Evolutionary conservation across 352 stramenopile species (phyloP).

Genomic region (Plasmopara halstedii): DNA sequence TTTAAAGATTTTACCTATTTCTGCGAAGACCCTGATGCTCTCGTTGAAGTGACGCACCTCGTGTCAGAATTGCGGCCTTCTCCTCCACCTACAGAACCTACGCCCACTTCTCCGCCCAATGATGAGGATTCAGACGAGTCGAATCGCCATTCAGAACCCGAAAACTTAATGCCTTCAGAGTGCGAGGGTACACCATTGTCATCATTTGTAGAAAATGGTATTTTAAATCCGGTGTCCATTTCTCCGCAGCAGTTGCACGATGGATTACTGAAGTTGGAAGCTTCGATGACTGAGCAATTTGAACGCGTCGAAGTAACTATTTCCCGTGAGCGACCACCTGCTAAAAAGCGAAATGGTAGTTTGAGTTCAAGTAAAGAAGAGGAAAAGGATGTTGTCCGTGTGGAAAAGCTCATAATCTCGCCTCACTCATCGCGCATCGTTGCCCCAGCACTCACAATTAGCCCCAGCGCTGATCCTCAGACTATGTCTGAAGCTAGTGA

Average conservation of each 20-base stretch:
- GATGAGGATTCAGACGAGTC: constrained; percentile 31
- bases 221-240: constrained; percentile 42
- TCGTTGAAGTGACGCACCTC: constrained; percentile 75
- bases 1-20: constrained; percentile 90
- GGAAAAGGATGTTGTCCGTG: constrained; percentile 20
- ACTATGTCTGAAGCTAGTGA: constrained; percentile 9
- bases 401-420: constrained; percentile 38
- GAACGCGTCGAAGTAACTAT: constrained; percentile 78
- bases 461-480: constrained; percentile 6
- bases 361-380: constrained; percentile 28
- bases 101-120: constrained; percentile 15
- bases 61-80: constrained; percentile 69
- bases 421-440: constrained; percentile 10
- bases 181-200: constrained; percentile 63
- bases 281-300: constrained; percentile 58
- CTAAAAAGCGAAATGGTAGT: constrained; percentile 24
- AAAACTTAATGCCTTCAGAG: constrained; percentile 24
- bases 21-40: constrained; percentile 78
- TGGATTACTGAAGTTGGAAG: constrained; percentile 59
- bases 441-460: constrained; percentile 8
- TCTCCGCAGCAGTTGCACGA: constrained; percentile 47
- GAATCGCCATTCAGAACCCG: constrained; percentile 14
- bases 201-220: constrained; percentile 76
- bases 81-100: constrained; percentile 19
- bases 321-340: constrained; percentile 46